These are phyloP conservation scores for Volvox africanus DNA, from an alignment of 139 green algal genomes.

Conservation along the genomic window DNA sequence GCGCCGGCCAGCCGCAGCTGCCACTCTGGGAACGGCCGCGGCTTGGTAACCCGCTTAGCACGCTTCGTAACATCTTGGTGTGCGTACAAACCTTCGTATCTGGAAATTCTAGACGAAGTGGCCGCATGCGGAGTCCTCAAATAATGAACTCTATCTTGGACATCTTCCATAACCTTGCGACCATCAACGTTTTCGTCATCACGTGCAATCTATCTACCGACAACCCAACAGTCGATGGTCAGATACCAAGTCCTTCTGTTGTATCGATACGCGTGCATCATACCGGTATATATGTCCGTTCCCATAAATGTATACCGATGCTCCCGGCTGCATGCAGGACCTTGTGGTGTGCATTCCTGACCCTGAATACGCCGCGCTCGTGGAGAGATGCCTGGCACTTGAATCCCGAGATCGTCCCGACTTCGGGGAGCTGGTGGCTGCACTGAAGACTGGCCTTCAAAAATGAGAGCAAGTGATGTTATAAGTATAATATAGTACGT, in stretches of 20 bases:
- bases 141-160: no score
- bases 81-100: no score
- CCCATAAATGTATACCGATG: not conserved
- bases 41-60: no score
- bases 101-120: no score
- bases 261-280: not conserved
- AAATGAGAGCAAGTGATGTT: no score
- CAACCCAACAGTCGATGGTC: not conserved
- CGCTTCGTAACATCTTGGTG: no score
- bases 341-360: not conserved
- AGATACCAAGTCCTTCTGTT: not conserved
- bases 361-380: not conserved
- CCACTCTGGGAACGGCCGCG: no score
- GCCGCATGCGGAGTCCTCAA: no score
- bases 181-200: not conserved
- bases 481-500: not conserved
- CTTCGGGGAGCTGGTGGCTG: not conserved
- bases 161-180: not conserved
- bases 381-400: not conserved
- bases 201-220: not conserved
- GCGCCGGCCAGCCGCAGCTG: no score
- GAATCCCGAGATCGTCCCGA: not conserved
- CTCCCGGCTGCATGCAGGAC: not conserved
- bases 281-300: not conserved
- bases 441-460: not conserved